These are phyloP conservation scores for Pseudovirgaria hyperparasitica DNA, from an alignment of 2,329 filamentous ascomycete species.

Conservation along the genomic window DNA sequence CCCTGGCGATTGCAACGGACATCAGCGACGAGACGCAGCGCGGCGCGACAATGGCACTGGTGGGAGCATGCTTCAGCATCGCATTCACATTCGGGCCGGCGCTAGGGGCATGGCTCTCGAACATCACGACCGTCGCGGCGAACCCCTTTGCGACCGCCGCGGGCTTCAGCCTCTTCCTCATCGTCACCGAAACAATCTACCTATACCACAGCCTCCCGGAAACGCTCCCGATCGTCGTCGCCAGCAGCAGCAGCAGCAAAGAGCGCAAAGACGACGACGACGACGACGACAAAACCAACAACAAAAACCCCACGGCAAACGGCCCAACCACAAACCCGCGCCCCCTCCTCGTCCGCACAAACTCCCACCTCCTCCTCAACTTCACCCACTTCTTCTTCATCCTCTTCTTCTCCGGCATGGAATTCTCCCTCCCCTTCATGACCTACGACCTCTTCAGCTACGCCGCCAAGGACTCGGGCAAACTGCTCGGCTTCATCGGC, in stretches of 20 bases:
- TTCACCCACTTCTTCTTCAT: constrained; percentile 80
- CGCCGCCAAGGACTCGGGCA: constrained; percentile 65
- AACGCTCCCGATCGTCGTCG: constrained; percentile 53
- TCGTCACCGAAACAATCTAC: constrained; percentile 79
- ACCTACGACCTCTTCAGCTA: constrained; percentile 89
- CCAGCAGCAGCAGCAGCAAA: constrained; percentile 12
- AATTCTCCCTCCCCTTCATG: constrained; percentile 95
- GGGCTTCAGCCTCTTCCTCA: constrained; percentile 70
- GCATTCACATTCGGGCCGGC: constrained; percentile 95
- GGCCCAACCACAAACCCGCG: constrained; percentile 11
- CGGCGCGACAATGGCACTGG: constrained; percentile 87
- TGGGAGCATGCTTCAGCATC: constrained; percentile 91
- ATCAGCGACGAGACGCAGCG: constrained; percentile 77
- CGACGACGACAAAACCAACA: too few relatives aligned
- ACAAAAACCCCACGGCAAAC: constrained; percentile 11
- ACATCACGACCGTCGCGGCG: constrained; percentile 61
- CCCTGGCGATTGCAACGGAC: constrained; percentile 91
- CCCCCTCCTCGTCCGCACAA: constrained; percentile 43
- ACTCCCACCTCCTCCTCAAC: constrained; percentile 74
- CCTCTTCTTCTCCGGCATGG: constrained; percentile 95
- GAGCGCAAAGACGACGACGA: constrained; percentile 8
- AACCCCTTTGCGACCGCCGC: constrained; percentile 94
- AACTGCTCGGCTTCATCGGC: constrained; percentile 80
- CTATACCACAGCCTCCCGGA: constrained; percentile 77
- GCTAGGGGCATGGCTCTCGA: constrained; percentile 74